phyloP scores from a whole-genome alignment of 2,329 filamentous ascomycete genomes.

The Monosporascus sp. region DNA sequence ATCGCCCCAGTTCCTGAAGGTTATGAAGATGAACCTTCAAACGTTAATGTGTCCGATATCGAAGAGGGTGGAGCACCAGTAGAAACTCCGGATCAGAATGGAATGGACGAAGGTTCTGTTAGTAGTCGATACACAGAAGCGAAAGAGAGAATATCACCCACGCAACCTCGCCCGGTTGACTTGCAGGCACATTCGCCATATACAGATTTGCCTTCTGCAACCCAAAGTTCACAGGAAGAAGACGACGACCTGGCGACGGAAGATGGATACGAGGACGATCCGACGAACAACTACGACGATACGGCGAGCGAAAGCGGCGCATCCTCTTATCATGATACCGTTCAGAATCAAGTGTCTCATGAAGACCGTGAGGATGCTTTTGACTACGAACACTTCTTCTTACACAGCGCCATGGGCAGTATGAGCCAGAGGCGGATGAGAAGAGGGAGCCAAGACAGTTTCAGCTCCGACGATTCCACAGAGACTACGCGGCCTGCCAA shows the following conservation, averaged over 20 bases:
- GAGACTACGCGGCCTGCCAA: conserved; percentile 47
- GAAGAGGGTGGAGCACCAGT: conserved; percentile 10
- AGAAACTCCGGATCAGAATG: conserved; percentile 2
- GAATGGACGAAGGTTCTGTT: conserved; percentile 21
- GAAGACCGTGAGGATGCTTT: conserved; percentile 94
- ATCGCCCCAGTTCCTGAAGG: conserved; percentile 9
- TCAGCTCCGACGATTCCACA: conserved; percentile 54
- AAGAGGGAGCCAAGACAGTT: conserved; percentile 46
- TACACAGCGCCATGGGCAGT: conserved; percentile 85
- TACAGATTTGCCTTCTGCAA: conserved; percentile 4
- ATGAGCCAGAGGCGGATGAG: conserved; percentile 52
- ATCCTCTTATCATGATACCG: conserved; percentile 57
- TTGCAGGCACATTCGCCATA: conserved; percentile 2
- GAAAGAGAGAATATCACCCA: conserved; percentile 22
- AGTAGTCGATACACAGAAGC: conserved; percentile 21
- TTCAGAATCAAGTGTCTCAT: conserved; percentile 63
- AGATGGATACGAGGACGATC: conserved; percentile 27
- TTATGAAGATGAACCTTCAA: conserved; percentile 5
- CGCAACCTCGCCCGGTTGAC: conserved; percentile 7
- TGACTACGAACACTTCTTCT: conserved; percentile 93
- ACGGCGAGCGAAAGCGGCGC: conserved; percentile 57
- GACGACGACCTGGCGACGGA: conserved; percentile 19
- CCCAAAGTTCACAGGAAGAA: conserved; percentile 27
- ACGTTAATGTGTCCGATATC: conserved; percentile 11
- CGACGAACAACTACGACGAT: conserved; percentile 29